These are phyloP conservation scores for Astrocystis sublimbata DNA, from an alignment of 495 filamentous ascomycete species.

Conservation along the genomic window DNA sequence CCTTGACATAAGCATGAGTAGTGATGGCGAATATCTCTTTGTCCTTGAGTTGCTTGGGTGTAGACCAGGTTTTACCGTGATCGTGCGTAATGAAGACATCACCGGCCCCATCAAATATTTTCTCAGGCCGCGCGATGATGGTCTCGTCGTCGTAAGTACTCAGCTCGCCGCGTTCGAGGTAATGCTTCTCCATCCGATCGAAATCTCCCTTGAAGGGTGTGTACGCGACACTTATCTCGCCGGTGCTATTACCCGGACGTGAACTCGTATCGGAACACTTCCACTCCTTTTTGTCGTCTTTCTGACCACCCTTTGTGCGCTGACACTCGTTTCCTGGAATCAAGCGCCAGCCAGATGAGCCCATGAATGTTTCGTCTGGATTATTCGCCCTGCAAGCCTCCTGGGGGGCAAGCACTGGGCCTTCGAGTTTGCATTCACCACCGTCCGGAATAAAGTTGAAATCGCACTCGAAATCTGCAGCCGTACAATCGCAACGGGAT, in stretches of 20 bases:
- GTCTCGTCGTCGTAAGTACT: conserved; percentile 73
- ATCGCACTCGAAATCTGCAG: conserved; percentile 90
- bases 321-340: conserved; percentile 91
- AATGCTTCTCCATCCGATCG: conserved; percentile 66
- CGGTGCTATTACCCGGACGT: conserved; percentile 50
- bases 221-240: conserved; percentile 58
- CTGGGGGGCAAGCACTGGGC: conserved; percentile 55
- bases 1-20: conserved; percentile 75
- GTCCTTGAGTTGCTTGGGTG: conserved; percentile 55
- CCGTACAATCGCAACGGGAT: conserved; percentile 74
- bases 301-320: conserved; percentile 52
- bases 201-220: conserved; percentile 58
- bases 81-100: conserved; percentile 72
- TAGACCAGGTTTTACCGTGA: conserved; percentile 80
- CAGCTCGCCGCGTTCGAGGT: conserved; percentile 76
- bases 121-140: conserved; percentile 72
- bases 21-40: conserved; percentile 67
- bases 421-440: conserved; percentile 58
- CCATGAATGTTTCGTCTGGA: conserved; percentile 68
- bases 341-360: conserved; percentile 83
- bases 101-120: conserved; percentile 31
- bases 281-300: conserved; percentile 61
- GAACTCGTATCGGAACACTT: conserved; percentile 51
- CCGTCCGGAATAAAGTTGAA: conserved; percentile 75
- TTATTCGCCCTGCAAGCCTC: conserved; percentile 65